These are phyloP conservation scores for Sordariomycetes sp. DNA, from an alignment of 2,329 filamentous ascomycete genomes.

Conservation along the genomic window DNA sequence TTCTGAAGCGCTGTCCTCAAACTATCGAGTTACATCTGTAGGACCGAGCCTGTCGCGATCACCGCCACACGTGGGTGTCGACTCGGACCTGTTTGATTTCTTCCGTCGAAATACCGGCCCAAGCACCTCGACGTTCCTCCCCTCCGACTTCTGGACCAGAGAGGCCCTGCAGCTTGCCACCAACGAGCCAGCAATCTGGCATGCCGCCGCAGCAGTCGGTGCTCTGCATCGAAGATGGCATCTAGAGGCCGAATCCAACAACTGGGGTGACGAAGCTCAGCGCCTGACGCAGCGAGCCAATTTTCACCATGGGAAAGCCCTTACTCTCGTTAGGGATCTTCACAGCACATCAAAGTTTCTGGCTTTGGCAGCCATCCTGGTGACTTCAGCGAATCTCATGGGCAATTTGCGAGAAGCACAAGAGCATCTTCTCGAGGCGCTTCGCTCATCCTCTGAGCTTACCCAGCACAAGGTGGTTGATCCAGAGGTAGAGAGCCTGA, in stretches of 20 bases:
- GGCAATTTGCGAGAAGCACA: conserved; percentile 19
- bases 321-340: conserved; percentile 16
- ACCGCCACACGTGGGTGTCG: no score
- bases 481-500: conserved; percentile 8
- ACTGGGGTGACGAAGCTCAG: conserved; percentile 4
- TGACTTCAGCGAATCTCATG: conserved; percentile 19
- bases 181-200: conserved; percentile 23
- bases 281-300: conserved; percentile 12
- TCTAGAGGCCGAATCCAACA: background rate
- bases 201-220: conserved; percentile 22
- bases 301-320: conserved; percentile 15
- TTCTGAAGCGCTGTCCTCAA: conserved; percentile 9
- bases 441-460: no score
- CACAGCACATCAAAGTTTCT: conserved; percentile 15
- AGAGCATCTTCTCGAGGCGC: conserved; percentile 19
- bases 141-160: conserved; percentile 20
- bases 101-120: conserved; percentile 21
- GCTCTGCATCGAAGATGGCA: conserved; percentile 23
- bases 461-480: no score
- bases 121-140: conserved; percentile 15
- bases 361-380: conserved; percentile 20
- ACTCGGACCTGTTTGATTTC: conserved; percentile 19
- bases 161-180: conserved; percentile 22
- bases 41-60: no score
- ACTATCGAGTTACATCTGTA: conserved; percentile 2